Percentiles rank a stretch among this genome's conserved stretches.
Conservation (phyloP, 176 grass and related monocot species). For the Cenchrus purpureus region DNA sequence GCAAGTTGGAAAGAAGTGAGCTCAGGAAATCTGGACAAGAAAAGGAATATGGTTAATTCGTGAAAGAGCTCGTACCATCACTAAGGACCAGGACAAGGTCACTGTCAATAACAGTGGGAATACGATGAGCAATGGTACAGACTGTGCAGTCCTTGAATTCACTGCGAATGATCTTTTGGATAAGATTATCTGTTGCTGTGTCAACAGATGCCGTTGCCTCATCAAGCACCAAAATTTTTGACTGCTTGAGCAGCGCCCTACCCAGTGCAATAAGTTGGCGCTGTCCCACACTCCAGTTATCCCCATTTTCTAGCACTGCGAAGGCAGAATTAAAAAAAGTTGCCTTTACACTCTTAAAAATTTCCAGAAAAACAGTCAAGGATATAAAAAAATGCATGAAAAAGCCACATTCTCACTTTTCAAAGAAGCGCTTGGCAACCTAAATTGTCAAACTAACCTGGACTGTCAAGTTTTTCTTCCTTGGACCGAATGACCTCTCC, state of each 20-base stretch:
- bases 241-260: conserved; percentile 88
- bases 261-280: conserved; percentile 95
- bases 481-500: conserved; percentile 79
- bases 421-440: not conserved
- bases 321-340: not conserved
- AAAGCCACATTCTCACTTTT: not conserved
- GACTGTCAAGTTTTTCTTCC: conserved; percentile 77
- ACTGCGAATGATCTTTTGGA: conserved; percentile 97
- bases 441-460: conserved; percentile 56
- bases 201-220: conserved; percentile 98
- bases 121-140: conserved; percentile 96
- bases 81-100: conserved; percentile 92
- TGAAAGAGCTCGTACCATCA: conserved; percentile 60
- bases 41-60: conserved; percentile 9
- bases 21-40: not conserved
- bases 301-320: conserved; percentile 93
- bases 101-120: conserved; percentile 98
- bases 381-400: conserved; percentile 6
- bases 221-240: conserved; percentile 92
- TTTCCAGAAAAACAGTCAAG: not conserved
- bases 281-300: conserved; percentile 99
- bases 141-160: conserved; percentile 94
- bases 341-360: too few relatives aligned
- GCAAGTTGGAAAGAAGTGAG: not conserved
- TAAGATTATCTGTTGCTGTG: conserved; percentile 95